Percentiles rank a stretch among this genome's conserved stretches.
Conservation (phyloP, 176 grass and related monocot genomes). For the Tuctoria greenei region DNA sequence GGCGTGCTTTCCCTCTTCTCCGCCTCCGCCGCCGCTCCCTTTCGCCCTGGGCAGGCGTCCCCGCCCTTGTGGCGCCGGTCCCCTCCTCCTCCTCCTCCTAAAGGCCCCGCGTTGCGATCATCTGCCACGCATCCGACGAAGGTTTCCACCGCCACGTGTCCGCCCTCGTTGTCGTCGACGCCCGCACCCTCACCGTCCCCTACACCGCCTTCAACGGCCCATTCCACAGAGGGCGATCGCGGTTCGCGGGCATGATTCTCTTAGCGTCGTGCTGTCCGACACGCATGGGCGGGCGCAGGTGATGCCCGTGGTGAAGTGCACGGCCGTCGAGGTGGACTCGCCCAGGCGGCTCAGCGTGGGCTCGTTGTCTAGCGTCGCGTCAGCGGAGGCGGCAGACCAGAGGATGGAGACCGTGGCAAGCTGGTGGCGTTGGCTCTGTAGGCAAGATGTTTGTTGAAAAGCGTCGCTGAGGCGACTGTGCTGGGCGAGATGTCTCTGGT, state of each 20-base stretch:
- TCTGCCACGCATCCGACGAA: slow-evolving; percentile 60
- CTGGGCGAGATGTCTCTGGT: slow-evolving; percentile 60
- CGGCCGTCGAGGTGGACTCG: slow-evolving; percentile 32
- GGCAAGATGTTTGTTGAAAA: slow-evolving; percentile 76
- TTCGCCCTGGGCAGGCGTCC: slow-evolving; percentile 73
- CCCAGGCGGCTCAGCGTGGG: slow-evolving; percentile 35
- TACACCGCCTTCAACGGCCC: slow-evolving; percentile 66
- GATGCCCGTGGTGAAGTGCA: slow-evolving; percentile 39
- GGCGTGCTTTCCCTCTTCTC: slow-evolving; percentile 82
- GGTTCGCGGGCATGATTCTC: slow-evolving; percentile 24
- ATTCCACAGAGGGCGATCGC: slow-evolving; percentile 49
- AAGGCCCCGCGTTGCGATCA: slow-evolving; percentile 51
- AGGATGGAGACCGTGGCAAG: slow-evolving; percentile 52
- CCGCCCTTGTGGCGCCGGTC: slow-evolving; percentile 48
- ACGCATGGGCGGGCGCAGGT: slow-evolving; percentile 51
- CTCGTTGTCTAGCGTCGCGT: slow-evolving; percentile 32
- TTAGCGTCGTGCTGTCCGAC: slow-evolving; percentile 61
- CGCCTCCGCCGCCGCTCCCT: slow-evolving; percentile 67
- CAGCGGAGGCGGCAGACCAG: slow-evolving; percentile 31
- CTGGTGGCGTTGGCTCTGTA: slow-evolving; percentile 54
- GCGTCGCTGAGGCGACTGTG: slow-evolving; percentile 40
- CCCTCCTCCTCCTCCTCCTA: slow-evolving; percentile 34
- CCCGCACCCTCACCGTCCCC: slow-evolving; percentile 59
- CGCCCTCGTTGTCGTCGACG: slow-evolving; percentile 64
- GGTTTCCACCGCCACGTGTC: slow-evolving; percentile 35